These are phyloP conservation scores for Penstemon barbatus DNA, from an alignment of 257 asterid species.

Conservation along the genomic window DNA sequence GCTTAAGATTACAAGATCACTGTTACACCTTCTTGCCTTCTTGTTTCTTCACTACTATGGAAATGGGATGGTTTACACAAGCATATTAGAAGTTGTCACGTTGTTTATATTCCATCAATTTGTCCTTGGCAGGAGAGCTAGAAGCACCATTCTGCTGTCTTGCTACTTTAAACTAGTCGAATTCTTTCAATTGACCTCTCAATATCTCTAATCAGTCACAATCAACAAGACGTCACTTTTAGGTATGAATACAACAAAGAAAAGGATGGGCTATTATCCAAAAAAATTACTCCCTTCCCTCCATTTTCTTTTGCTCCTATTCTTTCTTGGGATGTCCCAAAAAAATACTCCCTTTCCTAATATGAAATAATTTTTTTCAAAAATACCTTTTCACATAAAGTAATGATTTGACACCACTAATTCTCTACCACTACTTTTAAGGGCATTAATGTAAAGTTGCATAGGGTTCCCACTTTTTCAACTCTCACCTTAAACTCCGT, in stretches of 20 bases:
- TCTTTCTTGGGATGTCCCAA: too few species aligned
- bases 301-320: too few species aligned
- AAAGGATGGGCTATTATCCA: too few species aligned
- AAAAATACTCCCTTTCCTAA: too few species aligned
- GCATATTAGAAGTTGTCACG: slow-evolving; percentile 8
- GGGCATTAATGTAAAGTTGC: too few species aligned
- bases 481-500: too few species aligned
- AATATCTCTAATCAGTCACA: neutral
- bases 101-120: slow-evolving; percentile 3
- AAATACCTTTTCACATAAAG: too few species aligned
- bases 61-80: neutral
- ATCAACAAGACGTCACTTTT: neutral
- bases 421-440: too few species aligned
- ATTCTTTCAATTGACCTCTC: neutral
- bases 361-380: too few species aligned
- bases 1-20: slow-evolving; percentile 4
- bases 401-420: too few species aligned
- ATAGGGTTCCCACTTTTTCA: too few species aligned
- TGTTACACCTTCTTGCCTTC: neutral
- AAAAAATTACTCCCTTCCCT: too few species aligned
- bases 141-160: neutral
- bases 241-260: neutral
- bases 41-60: neutral
- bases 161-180: neutral
- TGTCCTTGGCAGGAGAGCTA: neutral